Percentiles rank a stretch among this genome's conserved stretches.
Conservation (phyloP, 805 yeast species). For the Cyberlindnera subsufficiens region DNA sequence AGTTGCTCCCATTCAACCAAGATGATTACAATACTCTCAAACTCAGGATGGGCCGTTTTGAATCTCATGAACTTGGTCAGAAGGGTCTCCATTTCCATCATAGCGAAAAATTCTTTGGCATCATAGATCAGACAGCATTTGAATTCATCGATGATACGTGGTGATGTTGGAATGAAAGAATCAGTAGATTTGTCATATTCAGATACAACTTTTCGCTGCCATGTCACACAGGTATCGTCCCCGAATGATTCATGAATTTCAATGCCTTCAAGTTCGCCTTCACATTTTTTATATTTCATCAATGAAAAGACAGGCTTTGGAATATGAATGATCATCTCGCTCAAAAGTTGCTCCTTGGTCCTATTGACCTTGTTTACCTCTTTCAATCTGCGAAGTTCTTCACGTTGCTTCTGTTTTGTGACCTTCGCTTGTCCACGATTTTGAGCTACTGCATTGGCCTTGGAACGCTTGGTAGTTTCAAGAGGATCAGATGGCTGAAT, state of each 20-base stretch:
- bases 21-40: slow-evolving; percentile 35
- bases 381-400: slow-evolving; percentile 16
- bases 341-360: slow-evolving; percentile 43
- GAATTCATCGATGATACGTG: slow-evolving; percentile 37
- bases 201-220: slow-evolving; percentile 46
- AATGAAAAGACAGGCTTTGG: slow-evolving; percentile 26
- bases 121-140: slow-evolving; percentile 38
- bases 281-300: slow-evolving; percentile 26
- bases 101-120: slow-evolving; percentile 38
- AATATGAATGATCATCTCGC: slow-evolving; percentile 43
- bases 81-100: slow-evolving; percentile 25
- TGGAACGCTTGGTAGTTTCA: neutral
- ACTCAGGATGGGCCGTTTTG: slow-evolving; percentile 16
- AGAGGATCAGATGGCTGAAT: no score
- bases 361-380: slow-evolving; percentile 34
- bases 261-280: slow-evolving; percentile 18
- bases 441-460: neutral
- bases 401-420: slow-evolving; percentile 7
- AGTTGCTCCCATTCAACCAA: slow-evolving; percentile 45
- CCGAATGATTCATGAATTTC: slow-evolving; percentile 18
- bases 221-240: slow-evolving; percentile 28
- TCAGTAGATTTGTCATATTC: slow-evolving; percentile 43
- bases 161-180: slow-evolving; percentile 47
- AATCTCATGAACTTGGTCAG: slow-evolving; percentile 19
- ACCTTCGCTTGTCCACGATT: neutral